Evolutionary conservation across 2,329 filamentous ascomycete genomes (phyloP), one percentile per base, ranked within the genome.

Genomic region (Mariannaea sp.): DNA sequence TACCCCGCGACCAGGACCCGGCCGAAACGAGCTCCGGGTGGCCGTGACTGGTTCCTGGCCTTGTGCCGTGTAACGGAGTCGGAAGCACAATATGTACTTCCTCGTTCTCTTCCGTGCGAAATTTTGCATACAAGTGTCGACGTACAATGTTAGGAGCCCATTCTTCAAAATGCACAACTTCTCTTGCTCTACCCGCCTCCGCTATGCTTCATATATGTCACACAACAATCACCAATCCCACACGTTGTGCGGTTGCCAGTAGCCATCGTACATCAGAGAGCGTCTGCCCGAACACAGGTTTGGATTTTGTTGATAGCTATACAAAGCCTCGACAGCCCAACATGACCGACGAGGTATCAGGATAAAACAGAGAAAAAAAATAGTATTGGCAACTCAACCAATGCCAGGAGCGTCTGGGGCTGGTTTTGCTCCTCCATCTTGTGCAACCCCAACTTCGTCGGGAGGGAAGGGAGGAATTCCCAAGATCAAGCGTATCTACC

Each of bases 301-400:
- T 51, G 41, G 35, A 50, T 42, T 51, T 20, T 48, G 48, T 44
- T 44, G 38, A 44, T 49, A 56, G 48, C 39, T 56, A 47, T 56
- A 44, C 48, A 49, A 48, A 43, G 44, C 30, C 26, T 39, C 33
- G 48, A 40, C 49, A 32, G 30, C 13, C 29, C 39, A 32, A 42
- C 32, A 19, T 32, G 38, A 19, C 38, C 22, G 36, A 22, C 17
- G 26, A 40, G 13, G 22, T 29, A 48, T 22, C 33, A 48, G 27
- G 29, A 35, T 20, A 39, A 33, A 33, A 27, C 20, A 20, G 40
- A 53, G 38, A 32, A 33, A 33, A 27, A 27, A 20, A 45, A 53
- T 36, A 32, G 12, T 38, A 22, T 39, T 39, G 48, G 22, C 44
- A 20, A 56, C 41, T 51, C 43, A 53, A 56, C 27, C 43, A 38